These are phyloP conservation scores for Nitzschia sp. DNA, from an alignment of 108 stramenopile species.

Conservation along the genomic window DNA sequence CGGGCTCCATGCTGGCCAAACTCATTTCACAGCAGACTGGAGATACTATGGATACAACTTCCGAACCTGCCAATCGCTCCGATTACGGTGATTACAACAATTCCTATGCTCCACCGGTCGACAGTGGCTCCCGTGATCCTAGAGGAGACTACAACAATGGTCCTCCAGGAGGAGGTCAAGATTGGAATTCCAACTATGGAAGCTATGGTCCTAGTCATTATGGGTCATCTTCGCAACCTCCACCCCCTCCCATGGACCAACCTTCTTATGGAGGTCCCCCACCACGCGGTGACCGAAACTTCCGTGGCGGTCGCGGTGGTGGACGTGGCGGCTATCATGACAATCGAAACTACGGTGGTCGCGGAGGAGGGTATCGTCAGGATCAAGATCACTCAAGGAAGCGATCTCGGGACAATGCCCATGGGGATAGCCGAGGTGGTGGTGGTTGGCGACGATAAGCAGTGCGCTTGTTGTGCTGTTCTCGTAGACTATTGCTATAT, in stretches of 20 bases:
- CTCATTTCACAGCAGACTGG: constrained; percentile 70
- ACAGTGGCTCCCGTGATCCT: background rate
- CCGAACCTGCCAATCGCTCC: too few relatives aligned
- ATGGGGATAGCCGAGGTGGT: too few relatives aligned
- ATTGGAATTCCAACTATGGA: background rate
- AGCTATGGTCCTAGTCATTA: background rate
- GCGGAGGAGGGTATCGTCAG: background rate
- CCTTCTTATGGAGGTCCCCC: background rate
- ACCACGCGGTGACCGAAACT: background rate
- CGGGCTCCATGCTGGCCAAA: constrained; percentile 64
- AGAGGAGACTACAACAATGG: too few relatives aligned
- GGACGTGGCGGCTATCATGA: constrained; percentile 8
- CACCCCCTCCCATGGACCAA: constrained; percentile 2
- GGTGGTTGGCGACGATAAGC: too few relatives aligned
- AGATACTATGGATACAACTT: constrained; percentile 10
- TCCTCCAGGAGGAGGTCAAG: too few relatives aligned
- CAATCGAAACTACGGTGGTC: background rate
- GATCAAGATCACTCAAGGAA: too few relatives aligned
- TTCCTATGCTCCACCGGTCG: background rate
- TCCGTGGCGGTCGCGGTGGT: constrained; percentile 14
- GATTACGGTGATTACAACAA: too few relatives aligned
- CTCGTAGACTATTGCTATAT: too few relatives aligned
- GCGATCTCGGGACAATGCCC: too few relatives aligned
- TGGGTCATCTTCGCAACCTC: background rate
- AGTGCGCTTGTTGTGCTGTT: too few relatives aligned